These are phyloP conservation scores for Mycosphaerella sp. DNA, from an alignment of 2,329 filamentous ascomycete genomes.

Conservation along the genomic window DNA sequence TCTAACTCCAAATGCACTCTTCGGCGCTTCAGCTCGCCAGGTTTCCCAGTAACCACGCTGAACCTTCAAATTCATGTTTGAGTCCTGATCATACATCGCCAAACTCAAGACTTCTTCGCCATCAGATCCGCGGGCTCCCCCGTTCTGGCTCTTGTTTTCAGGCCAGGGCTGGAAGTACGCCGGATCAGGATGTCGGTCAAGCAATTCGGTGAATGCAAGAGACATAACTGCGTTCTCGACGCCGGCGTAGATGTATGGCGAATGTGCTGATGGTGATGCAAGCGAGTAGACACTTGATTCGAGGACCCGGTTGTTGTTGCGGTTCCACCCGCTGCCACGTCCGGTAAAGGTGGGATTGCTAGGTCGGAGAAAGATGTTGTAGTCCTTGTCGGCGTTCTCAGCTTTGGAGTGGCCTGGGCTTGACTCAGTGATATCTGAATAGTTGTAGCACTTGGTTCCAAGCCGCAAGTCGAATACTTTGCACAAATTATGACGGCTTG, in stretches of 20 bases:
- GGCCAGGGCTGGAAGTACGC: constrained; percentile 26
- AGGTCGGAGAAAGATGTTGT: constrained; percentile 45
- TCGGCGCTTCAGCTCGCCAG: constrained; percentile 18
- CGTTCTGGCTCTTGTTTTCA: neutral
- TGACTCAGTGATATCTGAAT: constrained; percentile 23
- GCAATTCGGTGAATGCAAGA: constrained; percentile 40
- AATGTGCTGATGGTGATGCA: constrained; percentile 41
- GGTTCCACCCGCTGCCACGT: constrained; percentile 24
- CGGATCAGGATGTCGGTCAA: constrained; percentile 42
- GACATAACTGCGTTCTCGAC: constrained; percentile 42
- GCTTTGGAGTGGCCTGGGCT: neutral
- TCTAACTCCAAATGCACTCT: neutral
- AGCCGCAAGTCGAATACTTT: constrained; percentile 59
- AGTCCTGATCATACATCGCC: constrained; percentile 44
- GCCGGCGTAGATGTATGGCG: constrained; percentile 44
- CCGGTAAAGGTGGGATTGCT: constrained; percentile 21
- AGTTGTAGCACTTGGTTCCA: constrained; percentile 31
- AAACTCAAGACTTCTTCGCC: constrained; percentile 37
- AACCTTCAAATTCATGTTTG: constrained; percentile 37
- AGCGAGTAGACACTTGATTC: constrained; percentile 46
- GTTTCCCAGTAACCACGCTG: constrained; percentile 35
- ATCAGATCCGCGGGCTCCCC: constrained; percentile 2
- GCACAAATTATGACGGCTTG: constrained; percentile 51
- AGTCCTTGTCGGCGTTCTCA: constrained; percentile 24
- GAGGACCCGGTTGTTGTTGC: constrained; percentile 11